Conservation (phyloP, 2,329 filamentous ascomycete species). For the Aspergillus sp. region DNA sequence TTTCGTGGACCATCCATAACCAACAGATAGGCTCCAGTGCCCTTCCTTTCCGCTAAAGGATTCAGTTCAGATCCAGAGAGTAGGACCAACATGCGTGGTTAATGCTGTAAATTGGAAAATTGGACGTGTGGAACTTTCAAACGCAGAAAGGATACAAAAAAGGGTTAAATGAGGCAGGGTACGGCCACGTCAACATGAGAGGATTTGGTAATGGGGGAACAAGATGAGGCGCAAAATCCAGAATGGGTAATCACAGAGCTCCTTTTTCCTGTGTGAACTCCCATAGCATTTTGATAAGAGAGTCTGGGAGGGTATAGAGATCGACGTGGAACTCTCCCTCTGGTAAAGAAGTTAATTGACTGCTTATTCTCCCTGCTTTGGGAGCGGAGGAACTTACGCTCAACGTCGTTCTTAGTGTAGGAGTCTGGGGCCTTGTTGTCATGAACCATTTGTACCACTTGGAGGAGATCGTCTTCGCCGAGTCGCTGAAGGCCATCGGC, state of each 20-base stretch:
- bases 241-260: slow-evolving; percentile 27
- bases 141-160: neutral
- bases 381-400: slow-evolving; percentile 63
- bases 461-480: slow-evolving; percentile 86
- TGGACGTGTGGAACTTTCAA: neutral
- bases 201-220: neutral
- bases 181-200: neutral
- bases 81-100: neutral
- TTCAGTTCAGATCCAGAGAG: neutral
- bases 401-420: slow-evolving; percentile 95
- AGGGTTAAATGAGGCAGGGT: neutral
- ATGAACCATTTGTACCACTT: slow-evolving; percentile 96
- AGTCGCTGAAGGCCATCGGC: slow-evolving; percentile 88
- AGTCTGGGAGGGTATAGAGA: slow-evolving; percentile 92
- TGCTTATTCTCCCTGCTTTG: neutral
- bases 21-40: neutral
- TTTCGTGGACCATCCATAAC: neutral
- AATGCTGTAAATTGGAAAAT: neutral
- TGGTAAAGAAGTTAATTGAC: slow-evolving; percentile 42
- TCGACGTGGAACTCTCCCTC: slow-evolving; percentile 98
- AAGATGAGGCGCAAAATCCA: neutral
- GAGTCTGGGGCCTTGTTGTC: slow-evolving; percentile 94
- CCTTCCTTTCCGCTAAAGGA: neutral
- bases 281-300: slow-evolving; percentile 90
- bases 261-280: slow-evolving; percentile 66